Conservation (phyloP, 306 rosid genomes). For the Cucurbita argyrosperma region DNA sequence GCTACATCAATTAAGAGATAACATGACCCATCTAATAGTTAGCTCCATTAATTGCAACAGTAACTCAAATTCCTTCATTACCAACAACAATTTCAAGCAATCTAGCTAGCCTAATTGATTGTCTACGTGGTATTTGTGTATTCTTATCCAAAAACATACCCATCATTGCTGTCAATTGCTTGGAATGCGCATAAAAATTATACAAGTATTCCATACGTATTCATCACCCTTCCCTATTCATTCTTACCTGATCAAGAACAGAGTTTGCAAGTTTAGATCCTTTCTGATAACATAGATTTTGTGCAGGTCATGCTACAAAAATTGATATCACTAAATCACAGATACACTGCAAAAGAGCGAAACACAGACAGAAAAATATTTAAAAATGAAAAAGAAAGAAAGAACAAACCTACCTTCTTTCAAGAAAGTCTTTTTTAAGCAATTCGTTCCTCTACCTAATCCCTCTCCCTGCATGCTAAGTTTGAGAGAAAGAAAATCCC, state of each 20-base stretch:
- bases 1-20: slow-evolving; percentile 6
- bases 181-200: slow-evolving; percentile 10
- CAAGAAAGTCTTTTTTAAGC: slow-evolving; percentile 1
- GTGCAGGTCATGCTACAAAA: background rate
- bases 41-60: slow-evolving; percentile 9
- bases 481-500: background rate
- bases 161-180: slow-evolving; percentile 26
- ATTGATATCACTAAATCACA: background rate
- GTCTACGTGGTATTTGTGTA: slow-evolving; percentile 12
- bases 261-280: background rate
- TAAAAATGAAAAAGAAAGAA: background rate
- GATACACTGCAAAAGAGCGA: background rate
- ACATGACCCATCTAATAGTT: slow-evolving; percentile 9
- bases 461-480: slow-evolving; percentile 1
- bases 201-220: slow-evolving; percentile 6
- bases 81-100: slow-evolving; percentile 8
- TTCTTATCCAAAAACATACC: slow-evolving; percentile 16
- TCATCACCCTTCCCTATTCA: background rate
- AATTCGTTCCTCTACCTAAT: slow-evolving; percentile 4
- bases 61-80: slow-evolving; percentile 7
- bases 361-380: background rate
- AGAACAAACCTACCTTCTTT: background rate
- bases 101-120: slow-evolving; percentile 7
- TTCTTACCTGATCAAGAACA: slow-evolving; percentile 20
- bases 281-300: background rate